phyloP scores from a whole-genome alignment of 1,284 basidiomycete species.

The Baeospora myosura region DNA sequence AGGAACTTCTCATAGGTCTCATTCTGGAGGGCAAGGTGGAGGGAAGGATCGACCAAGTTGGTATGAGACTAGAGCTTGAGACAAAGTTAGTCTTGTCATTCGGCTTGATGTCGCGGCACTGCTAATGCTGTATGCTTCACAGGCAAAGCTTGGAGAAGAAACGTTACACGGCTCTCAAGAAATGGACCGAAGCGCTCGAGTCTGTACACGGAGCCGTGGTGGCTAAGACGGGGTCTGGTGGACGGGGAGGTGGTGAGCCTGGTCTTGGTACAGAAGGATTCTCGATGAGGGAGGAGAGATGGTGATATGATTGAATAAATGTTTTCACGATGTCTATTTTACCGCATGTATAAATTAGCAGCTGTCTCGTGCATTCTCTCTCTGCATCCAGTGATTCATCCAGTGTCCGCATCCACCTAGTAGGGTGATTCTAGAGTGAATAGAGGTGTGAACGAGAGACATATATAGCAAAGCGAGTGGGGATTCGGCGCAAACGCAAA shows the following conservation, averaged over 20 bases:
- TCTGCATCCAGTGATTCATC: background rate
- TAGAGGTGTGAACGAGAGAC: too few species aligned
- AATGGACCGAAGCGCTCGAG: constrained; percentile 76
- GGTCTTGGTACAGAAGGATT: background rate
- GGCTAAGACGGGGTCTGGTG: constrained; percentile 54
- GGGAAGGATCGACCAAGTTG: constrained; percentile 93
- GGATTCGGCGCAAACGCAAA: too few species aligned
- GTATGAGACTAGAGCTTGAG: constrained; percentile 86
- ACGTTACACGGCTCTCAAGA: constrained; percentile 74
- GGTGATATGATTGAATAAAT: background rate
- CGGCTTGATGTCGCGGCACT: background rate
- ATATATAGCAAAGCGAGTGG: too few species aligned
- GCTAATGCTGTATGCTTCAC: constrained; percentile 10
- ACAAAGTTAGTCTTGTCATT: constrained; percentile 58
- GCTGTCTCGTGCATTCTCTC: background rate
- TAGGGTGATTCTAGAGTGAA: too few species aligned
- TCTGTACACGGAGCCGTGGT: constrained; percentile 66
- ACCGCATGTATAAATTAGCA: too few species aligned
- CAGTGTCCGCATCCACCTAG: too few species aligned
- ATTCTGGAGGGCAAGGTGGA: constrained; percentile 94
- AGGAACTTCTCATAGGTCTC: constrained; percentile 87
- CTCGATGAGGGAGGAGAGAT: constrained; percentile 1
- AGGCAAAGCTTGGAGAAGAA: constrained; percentile 81
- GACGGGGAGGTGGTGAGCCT: constrained; percentile 25
- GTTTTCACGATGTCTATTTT: background rate